Conservation (phyloP, 2,329 filamentous ascomycete species). For the Periconia sp. region DNA sequence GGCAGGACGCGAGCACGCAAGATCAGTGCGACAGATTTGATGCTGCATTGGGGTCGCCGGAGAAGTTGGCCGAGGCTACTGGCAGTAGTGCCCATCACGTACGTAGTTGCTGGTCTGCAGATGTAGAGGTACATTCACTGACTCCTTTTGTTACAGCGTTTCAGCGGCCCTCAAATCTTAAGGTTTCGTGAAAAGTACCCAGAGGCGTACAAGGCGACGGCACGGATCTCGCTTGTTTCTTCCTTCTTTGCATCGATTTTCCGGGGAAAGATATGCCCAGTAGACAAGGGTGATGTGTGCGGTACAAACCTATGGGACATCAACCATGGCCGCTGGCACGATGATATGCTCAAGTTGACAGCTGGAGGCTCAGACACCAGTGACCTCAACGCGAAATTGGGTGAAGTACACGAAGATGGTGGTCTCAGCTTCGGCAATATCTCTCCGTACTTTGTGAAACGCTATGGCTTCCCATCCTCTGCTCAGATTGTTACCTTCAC, state of each 20-base stretch:
- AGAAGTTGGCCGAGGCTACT: constrained; percentile 74
- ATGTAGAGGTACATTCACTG: not conserved
- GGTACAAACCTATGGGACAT: constrained; percentile 99
- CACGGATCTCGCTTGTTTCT: constrained; percentile 88
- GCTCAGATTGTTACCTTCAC: constrained; percentile 86
- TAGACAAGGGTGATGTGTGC: constrained; percentile 92
- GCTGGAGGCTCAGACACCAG: constrained; percentile 65
- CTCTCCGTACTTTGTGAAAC: constrained; percentile 73
- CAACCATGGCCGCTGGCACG: constrained; percentile 69
- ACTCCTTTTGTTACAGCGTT: constrained; percentile 62
- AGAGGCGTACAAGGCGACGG: constrained; percentile 76
- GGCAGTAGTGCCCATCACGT: constrained; percentile 95
- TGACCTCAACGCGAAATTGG: constrained; percentile 76
- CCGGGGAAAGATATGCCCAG: constrained; percentile 79
- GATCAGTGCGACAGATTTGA: constrained; percentile 89
- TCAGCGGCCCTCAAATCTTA: constrained; percentile 96
- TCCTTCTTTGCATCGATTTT: constrained; percentile 93
- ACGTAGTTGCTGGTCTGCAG: constrained; percentile 36
- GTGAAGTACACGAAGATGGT: constrained; percentile 76
- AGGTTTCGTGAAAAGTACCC: constrained; percentile 80
- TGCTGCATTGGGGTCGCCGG: constrained; percentile 63
- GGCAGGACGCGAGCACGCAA: constrained; percentile 97
- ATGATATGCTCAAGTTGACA: constrained; percentile 72
- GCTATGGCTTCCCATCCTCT: constrained; percentile 74
- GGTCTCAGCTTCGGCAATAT: constrained; percentile 76